Evolutionary conservation across 164 flowering plant species (phyloP).

Genomic region (Brasenia schreberi): DNA sequence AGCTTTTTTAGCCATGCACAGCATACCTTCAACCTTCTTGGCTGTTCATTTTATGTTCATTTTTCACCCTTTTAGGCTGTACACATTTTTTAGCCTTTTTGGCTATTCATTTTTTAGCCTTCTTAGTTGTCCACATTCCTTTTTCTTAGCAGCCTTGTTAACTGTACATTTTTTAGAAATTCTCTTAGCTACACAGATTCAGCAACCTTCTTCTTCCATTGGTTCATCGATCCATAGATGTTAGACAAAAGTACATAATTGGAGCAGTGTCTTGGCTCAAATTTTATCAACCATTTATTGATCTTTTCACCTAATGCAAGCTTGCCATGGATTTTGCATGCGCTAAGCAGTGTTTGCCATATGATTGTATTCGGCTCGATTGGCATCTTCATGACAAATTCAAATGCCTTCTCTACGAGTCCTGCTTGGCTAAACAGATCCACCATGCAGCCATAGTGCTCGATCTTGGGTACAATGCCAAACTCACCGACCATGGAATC

Average conservation of each 20-base stretch:
- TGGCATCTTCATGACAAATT: constrained; percentile 9
- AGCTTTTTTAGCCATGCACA: too few relatives aligned
- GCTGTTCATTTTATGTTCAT: too few relatives aligned
- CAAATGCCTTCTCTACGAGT: constrained; percentile 5
- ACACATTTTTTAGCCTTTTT: too few relatives aligned
- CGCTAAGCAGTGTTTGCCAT: constrained; percentile 6
- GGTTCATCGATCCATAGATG: constrained; percentile 7
- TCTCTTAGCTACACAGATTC: too few relatives aligned
- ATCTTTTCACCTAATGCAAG: constrained; percentile 7
- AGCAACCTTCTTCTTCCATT: constrained; percentile 9
- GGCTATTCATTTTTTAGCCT: too few relatives aligned
- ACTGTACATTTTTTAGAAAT: too few relatives aligned
- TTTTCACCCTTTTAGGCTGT: too few relatives aligned
- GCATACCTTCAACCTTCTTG: too few relatives aligned
- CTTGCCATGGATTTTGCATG: constrained; percentile 12
- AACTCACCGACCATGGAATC: constrained; percentile 3
- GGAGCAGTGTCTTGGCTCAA: constrained; percentile 9
- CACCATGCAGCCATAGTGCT: constrained; percentile 15
- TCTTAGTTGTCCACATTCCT: too few relatives aligned
- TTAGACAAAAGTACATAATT: constrained; percentile 10
- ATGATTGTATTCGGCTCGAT: constrained; percentile 12
- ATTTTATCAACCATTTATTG: constrained; percentile 7
- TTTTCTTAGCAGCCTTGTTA: too few relatives aligned
- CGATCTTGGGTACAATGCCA: constrained; percentile 7
- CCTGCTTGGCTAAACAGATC: constrained; percentile 12